Evolutionary conservation across 1,284 basidiomycete genomes (phyloP), one percentile per base, ranked within the genome.

Genomic region (Polyporus tsugae): DNA sequence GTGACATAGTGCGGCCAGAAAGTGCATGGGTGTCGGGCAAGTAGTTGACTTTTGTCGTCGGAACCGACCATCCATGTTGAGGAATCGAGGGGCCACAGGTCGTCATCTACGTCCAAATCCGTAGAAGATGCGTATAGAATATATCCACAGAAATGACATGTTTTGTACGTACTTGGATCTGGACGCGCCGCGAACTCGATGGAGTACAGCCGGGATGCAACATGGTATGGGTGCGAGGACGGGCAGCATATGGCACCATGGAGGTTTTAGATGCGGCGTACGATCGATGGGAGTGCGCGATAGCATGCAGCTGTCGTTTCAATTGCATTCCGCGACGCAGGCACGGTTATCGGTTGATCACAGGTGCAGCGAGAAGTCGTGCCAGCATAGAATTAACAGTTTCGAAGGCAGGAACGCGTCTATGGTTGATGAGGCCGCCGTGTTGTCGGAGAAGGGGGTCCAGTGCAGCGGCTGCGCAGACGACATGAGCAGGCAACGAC

Each of bases 81-180:
- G 69, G 19, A 55, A 15, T 53, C 57, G 65, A 63, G 49, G 63
- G 65, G 53, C 69, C 53, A 49, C 44, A 73, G 52, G 63, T 36
- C 55, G 57, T 68, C 63, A 65, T 60, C 42, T 59, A 44, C 44
- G 55, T 65, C 68, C 58, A 67, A 66, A 35, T 62, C 67, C 67
- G 69, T 61, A 63, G 69, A 52, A 66, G 55, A 57, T 29, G 49
- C 49, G 60, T 36, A 55, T 65, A 63, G 60, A 46, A 63, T 53
- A 70, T 65, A 58, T 60, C 65, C 19, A 44, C 7, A 25, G 11
- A 52, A 55, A 36, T 68, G 52, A 68, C 71, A 69, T 63, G 64
- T 60, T 62, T 66, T 71, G 72, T 73, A 73, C 67, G 72, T 71
- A 71, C 46, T 38, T 46, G 49, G 53, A 66, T 68, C 67, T 67